Base-by-base conservation (phyloP, 257 asterid genomes). In the Linaria vulgaris region DNA sequence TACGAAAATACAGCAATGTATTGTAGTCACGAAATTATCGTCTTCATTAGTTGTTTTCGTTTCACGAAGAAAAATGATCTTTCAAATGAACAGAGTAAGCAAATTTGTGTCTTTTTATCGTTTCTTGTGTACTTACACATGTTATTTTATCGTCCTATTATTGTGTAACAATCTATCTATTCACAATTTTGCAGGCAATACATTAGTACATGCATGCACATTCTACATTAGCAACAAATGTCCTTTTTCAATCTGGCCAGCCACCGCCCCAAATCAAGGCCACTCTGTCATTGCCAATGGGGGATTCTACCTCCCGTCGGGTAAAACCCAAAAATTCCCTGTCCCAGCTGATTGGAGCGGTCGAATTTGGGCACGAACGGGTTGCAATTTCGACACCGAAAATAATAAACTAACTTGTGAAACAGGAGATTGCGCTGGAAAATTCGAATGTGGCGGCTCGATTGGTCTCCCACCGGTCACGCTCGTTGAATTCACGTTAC, bases 341-440 rank as follows among this genome's bases (percentile, higher is more conserved):
- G 68, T 78, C 37, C 91, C 95, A 0, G 85, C 85, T 0, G 82
- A 79, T 6, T 91, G 97, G 97, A 56, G 77, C 1, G 97, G 97
- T 59, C 88, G 94, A 2, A 74, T 91, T 0, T 88, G 97, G 97
- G 97, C 94, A 48, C 84, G 97, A 43, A 91, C 97, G 0, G 91
- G 87, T 53, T 91, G 97, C 82, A 46, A 64, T 7, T 88, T 84
- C 68, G 53, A 51, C 59, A 15, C 75, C 1, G 2, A 61, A 12
- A 69, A 79, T 24, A 66, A 61, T 63, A 68, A 46, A n/a, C 74
- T 68, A 12, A 74, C 72, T 27, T 88, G 96, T 20, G 87, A 91
- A 68, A 91, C 98, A 0, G 97, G 97, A 0, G 96, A 91, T 30
- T 91, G 96, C 14, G 82, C 64, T 23, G 88, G 95, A 1, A 78